phyloP scores from a whole-genome alignment of 441 rosid species.

The Brassica hybrid region DNA sequence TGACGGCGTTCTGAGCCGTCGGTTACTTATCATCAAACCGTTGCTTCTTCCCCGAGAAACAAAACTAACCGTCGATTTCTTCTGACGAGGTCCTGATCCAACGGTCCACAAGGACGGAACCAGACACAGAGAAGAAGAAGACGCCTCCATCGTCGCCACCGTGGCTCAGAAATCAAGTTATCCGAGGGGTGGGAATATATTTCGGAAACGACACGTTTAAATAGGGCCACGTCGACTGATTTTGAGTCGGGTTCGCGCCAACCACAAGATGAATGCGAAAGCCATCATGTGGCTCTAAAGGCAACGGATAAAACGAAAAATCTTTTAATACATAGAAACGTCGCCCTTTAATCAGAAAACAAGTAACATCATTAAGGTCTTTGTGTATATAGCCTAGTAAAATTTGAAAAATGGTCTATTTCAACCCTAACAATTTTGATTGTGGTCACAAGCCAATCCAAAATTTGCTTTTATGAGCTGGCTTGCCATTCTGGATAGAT shows the following conservation, averaged over 20 bases:
- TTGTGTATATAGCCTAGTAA: background rate
- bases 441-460: background rate
- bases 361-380: conserved; percentile 25
- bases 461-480: no score
- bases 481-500: no score
- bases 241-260: conserved; percentile 48
- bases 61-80: conserved; percentile 38
- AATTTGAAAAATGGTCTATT: background rate
- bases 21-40: conserved; percentile 19
- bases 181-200: background rate
- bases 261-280: conserved; percentile 42
- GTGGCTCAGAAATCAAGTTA: conserved; percentile 8
- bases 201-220: conserved; percentile 39
- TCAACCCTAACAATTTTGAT: background rate
- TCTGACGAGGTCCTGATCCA: conserved; percentile 33
- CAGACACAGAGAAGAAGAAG: conserved; percentile 22
- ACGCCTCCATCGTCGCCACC: conserved; percentile 43
- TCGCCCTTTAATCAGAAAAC: background rate
- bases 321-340: background rate
- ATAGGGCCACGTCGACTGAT: conserved; percentile 47
- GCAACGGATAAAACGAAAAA: background rate
- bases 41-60: conserved; percentile 24
- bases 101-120: conserved; percentile 35
- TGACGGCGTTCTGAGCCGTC: conserved; percentile 28
- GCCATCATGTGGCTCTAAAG: conserved; percentile 28